Evolutionary conservation across 805 yeast species (phyloP).

Genomic region (Scheffersomyces lignosus): DNA sequence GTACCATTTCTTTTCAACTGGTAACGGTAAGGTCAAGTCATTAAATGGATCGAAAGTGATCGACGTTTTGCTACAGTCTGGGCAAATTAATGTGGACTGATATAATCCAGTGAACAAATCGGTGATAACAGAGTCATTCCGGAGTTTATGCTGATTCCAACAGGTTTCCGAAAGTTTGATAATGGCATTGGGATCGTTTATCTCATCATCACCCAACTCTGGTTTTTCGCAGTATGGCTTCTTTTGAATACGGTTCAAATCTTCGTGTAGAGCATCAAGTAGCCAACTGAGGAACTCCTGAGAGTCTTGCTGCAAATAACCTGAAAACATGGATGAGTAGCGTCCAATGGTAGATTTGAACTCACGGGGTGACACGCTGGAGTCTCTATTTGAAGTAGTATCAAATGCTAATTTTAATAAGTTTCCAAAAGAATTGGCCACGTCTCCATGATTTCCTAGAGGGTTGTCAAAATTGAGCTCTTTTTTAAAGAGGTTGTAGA

Average conservation of each 20-base stretch:
- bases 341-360: conserved; percentile 80
- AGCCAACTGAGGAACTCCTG: conserved; percentile 89
- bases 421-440: conserved; percentile 73
- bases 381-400: conserved; percentile 16
- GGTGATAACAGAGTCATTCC: conserved; percentile 82
- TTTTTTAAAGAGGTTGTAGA: conserved; percentile 53
- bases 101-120: conserved; percentile 91
- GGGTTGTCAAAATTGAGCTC: conserved; percentile 82
- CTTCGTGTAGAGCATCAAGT: conserved; percentile 89
- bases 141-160: conserved; percentile 74
- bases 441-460: conserved; percentile 78
- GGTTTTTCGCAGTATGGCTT: conserved; percentile 93
- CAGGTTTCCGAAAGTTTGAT: conserved; percentile 66
- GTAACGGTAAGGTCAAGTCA: conserved; percentile 87
- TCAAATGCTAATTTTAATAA: conserved; percentile 63
- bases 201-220: conserved; percentile 64
- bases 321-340: conserved; percentile 74
- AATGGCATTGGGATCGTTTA: conserved; percentile 53
- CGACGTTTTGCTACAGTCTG: conserved; percentile 74
- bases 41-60: conserved; percentile 93
- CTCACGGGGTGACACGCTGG: conserved; percentile 58
- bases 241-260: conserved; percentile 73
- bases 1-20: conserved; percentile 71
- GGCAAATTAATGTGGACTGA: conserved; percentile 87
- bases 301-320: conserved; percentile 87